Evolutionary conservation across 2,329 filamentous ascomycete genomes (phyloP).

Genomic region (Exophiala phaeomuriformis): DNA sequence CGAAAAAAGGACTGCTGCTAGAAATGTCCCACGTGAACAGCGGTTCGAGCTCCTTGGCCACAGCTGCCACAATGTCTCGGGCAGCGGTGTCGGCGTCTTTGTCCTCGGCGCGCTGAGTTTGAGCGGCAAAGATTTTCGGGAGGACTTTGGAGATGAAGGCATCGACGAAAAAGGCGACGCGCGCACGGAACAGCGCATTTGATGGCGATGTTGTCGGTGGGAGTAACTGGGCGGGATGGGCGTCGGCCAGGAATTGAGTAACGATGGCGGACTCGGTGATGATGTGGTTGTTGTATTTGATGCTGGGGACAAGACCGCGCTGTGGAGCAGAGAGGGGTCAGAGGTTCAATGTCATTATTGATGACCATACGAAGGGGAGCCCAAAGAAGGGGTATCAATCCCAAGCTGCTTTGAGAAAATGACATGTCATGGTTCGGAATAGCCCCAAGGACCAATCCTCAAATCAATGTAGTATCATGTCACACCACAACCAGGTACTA

Average conservation of each 20-base stretch:
- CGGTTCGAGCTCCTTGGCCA: conserved; percentile 67
- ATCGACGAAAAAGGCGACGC: conserved; percentile 65
- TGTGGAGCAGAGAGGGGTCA: conserved; percentile 25
- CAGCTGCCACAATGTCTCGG: conserved; percentile 47
- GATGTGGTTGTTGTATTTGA: conserved; percentile 53
- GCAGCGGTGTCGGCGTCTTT: conserved; percentile 46
- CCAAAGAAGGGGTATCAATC: neutral
- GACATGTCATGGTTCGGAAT: neutral
- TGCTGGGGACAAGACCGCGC: conserved; percentile 65
- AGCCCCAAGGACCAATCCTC: neutral
- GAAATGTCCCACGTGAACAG: conserved; percentile 43
- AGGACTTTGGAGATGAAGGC: conserved; percentile 59
- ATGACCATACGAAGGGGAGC: neutral
- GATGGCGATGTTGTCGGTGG: conserved; percentile 41
- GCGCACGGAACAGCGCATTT: conserved; percentile 56
- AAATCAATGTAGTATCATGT: too few species aligned
- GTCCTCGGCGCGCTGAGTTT: conserved; percentile 43
- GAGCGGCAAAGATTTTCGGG: conserved; percentile 40
- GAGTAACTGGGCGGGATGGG: conserved; percentile 59
- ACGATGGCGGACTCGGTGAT: conserved; percentile 68
- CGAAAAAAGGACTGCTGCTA: conserved; percentile 50
- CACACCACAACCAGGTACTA: neutral
- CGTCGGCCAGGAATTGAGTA: conserved; percentile 63
- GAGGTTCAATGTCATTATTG: neutral
- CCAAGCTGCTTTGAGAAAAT: neutral